Percentiles rank a stretch among this genome's conserved stretches.
These are phyloP conservation scores for Hypoxylon intermedium DNA, from an alignment of 495 filamentous ascomycete genomes.

Conservation along the genomic window DNA sequence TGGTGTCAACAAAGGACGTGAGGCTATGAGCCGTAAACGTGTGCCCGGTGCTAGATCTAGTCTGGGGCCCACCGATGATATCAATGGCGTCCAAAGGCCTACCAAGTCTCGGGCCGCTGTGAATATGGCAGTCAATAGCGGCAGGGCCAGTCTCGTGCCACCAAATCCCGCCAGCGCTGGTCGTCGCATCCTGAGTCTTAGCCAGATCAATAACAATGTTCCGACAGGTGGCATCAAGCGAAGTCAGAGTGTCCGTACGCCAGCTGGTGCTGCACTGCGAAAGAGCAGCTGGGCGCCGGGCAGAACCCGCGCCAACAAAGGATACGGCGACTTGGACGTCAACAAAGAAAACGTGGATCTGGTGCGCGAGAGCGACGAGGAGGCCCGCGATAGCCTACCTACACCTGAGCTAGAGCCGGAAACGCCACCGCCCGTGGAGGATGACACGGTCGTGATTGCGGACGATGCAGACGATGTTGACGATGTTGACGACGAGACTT, in stretches of 20 bases:
- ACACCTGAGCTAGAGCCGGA: slow-evolving; percentile 30
- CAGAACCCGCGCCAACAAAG: slow-evolving; percentile 45
- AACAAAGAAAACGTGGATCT: slow-evolving; percentile 56
- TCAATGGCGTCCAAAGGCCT: slow-evolving; percentile 35
- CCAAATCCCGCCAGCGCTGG: slow-evolving; percentile 59
- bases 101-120: slow-evolving; percentile 54
- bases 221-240: slow-evolving; percentile 66
- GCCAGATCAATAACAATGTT: slow-evolving; percentile 82
- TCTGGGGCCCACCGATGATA: slow-evolving; percentile 33
- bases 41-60: slow-evolving; percentile 60
- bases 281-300: slow-evolving; percentile 78
- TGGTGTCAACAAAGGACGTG: slow-evolving; percentile 46
- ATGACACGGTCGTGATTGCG: slow-evolving; percentile 39
- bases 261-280: slow-evolving; percentile 69
- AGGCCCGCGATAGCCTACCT: slow-evolving; percentile 39
- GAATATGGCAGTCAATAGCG: slow-evolving; percentile 53
- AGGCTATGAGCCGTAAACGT: slow-evolving; percentile 76
- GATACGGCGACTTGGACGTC: slow-evolving; percentile 58
- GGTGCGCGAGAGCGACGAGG: slow-evolving; percentile 54
- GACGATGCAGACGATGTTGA: too few relatives aligned
- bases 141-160: slow-evolving; percentile 50
- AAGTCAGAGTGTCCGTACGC: slow-evolving; percentile 66
- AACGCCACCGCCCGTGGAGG: slow-evolving; percentile 31
- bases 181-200: slow-evolving; percentile 85
- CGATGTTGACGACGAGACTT: slow-evolving; percentile 29